Evolutionary conservation across 2,329 filamentous ascomycete species (phyloP), one percentile per base, ranked within the genome.

Genomic region (Penicillium capsulatum): DNA sequence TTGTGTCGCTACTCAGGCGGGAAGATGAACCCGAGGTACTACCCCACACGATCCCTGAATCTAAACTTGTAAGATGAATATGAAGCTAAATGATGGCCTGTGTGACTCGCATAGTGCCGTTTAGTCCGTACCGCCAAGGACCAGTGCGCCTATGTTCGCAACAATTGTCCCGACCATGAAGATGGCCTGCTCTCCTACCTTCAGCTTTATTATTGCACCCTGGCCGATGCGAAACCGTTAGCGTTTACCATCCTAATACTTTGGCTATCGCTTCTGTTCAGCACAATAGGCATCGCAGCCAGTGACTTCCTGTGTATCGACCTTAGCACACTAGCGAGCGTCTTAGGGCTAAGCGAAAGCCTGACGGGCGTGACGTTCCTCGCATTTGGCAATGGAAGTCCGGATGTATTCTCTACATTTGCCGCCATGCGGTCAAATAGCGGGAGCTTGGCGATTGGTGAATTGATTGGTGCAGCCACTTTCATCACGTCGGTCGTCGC

Each of bases 281-380:
- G 86, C 53, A 97, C 92, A 10, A 96, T 98, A 50, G 92, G 92
- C 44, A 96, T 98, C 49, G 92, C 92, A 10, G 92, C 92, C 15
- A 96, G 89, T 66, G 92, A 98, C 68, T 98, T 98, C 72, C 92
- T 98, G 68, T 97, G 90, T 67, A 81, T 97, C 68, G 95, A 98
- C 60, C 76, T 98, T 22, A 92, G 86, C 65, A 97, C 92, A 9
- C 92, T 98, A 54, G 83, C 92, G 15, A 83, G 77, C 40, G 80
- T 96, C 36, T 74, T 97, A 17, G 90, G 91, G 14, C 83, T 98
- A 72, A 96, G 90, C 64, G 90, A 98, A 70, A 97, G 88, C 63
- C 76, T 98, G 66, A 89, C 92, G 0, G 92, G 92, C 24, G 94
- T 98, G 17, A 98, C 92, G 0, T 94, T 98, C 57, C 71, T 98